Evolutionary conservation across 2,329 filamentous ascomycete species (phyloP), one percentile per base, ranked within the genome.

Genomic region (Monosporascus sp.): DNA sequence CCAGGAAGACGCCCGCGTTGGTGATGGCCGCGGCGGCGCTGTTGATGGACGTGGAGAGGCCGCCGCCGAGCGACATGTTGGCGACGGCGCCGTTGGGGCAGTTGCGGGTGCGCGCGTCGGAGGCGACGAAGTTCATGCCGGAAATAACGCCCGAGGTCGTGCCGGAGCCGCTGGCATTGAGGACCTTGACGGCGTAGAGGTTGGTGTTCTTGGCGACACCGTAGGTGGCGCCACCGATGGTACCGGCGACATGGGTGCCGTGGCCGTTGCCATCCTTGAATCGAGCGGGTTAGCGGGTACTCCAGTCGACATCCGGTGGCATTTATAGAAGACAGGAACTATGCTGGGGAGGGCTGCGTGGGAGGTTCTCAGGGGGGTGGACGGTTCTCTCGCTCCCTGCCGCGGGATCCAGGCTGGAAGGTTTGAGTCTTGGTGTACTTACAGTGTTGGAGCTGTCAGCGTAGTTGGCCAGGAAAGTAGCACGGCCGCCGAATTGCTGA

Each of bases 31-130:
- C 69, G 18, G 82, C 72, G 46, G 78, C 77, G 37, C 61, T 63
- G 71, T 82, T 82, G 61, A 81, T 70, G 44, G 79, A 70, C 1
- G 67, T 56, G 1, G 76, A 78, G 53, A 62, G 65, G 31, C 62
- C 52, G 2, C 77, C 77, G 14, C 79, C 80, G 2, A 84, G 73
- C 22, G 77, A 82, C 77, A 84, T 77, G 69, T 74, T 79, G 54
- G 81, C 73, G 18, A 82, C 78, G 17, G 78, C 67, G n/a, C 71
- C 71, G 24, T 53, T 62, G 41, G 67, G 62, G 22, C 75, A 75
- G 44, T 66, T 67, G 17, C 72, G 71, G 47, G 65, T 69, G 44
- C 68, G 61, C 55, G 76, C 76, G 65, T 79, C 72, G 57, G 72
- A 69, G 45, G 71, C 72, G 25, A 77, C 76, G 67, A 68, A 76